Evolutionary conservation across 805 yeast species (phyloP).

Genomic region (Yamadazyma nakazawae): DNA sequence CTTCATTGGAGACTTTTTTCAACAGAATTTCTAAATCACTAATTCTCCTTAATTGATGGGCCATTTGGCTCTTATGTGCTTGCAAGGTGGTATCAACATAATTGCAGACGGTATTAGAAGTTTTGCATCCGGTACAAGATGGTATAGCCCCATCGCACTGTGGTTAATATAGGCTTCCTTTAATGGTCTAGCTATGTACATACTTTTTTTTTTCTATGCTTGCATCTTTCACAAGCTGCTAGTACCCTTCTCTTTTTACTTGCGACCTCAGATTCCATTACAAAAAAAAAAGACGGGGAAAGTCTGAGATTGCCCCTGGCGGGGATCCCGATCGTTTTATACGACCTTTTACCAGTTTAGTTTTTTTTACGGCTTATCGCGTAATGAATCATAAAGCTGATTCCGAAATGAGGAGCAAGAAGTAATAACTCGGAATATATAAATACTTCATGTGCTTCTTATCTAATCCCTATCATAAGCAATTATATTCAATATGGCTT

Average conservation of each 20-base stretch:
- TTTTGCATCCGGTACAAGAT: slow-evolving; percentile 3
- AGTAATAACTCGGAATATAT: too few species aligned
- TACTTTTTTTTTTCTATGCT: slow-evolving; percentile 10
- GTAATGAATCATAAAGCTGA: too few species aligned
- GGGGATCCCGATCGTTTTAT: too few species aligned
- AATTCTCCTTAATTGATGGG: slow-evolving; percentile 1
- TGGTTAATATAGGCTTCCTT: neutral
- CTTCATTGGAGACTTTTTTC: slow-evolving; percentile 1
- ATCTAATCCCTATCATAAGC: too few species aligned
- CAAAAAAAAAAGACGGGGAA: neutral
- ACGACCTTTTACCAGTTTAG: too few species aligned
- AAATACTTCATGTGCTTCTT: neutral
- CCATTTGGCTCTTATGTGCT: slow-evolving; percentile 3
- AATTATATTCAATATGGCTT: too few species aligned
- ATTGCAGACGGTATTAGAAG: neutral
- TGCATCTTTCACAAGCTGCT: slow-evolving; percentile 9
- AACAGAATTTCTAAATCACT: slow-evolving; percentile 4
- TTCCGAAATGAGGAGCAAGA: too few species aligned
- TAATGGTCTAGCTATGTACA: neutral
- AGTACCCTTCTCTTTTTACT: slow-evolving; percentile 7
- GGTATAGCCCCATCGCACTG: slow-evolving; percentile 12
- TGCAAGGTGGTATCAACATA: slow-evolving; percentile 6
- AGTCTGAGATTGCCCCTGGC: too few species aligned
- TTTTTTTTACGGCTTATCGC: too few species aligned
- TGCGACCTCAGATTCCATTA: neutral